Evolutionary conservation across 345 rosid species (phyloP), one percentile per base, ranked within the genome.

Genomic region (Gossypium herbaceum): DNA sequence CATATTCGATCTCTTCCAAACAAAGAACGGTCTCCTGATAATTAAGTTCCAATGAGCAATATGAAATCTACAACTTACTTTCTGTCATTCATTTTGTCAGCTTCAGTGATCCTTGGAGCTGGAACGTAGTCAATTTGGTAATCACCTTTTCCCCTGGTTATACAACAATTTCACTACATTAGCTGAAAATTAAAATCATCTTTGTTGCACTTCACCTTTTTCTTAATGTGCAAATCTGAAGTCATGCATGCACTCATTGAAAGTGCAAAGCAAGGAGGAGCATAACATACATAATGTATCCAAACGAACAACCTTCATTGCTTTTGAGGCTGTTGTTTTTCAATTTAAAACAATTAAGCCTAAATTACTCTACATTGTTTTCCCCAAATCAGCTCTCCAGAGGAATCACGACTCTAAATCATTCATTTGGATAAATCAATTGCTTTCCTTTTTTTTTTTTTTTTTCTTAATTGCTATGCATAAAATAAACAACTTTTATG

Each of bases 121-220:
- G 99, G 99, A 52, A 78, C 85, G 60, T 91, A 93, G 73, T 91
- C 97, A 80, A 95, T 91, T 69, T 93, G 99, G 83, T 91, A 91
- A 78, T 93, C 94, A 69, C 96, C 98, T 82, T 95, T 89, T 66
- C 91, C 92, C 83, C 97, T 91, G 86, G 62, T 83, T 50, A 63
- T 73, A 86, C 41, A 69, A 78, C 57, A 43, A 4, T 62, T 65
- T 65, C 61, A 71, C 17, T 75, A 58, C 16, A 78, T 72, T 73
- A 77, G 64, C 44, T 12, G 24, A 24, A 17, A 57, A 25, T 22
- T 41, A n/a, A 57, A 67, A 75, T 22, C 61, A 73, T 27, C 59
- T 75, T 57, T 43, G 57, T 12, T 75, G 10, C 63, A 45, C 20
- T 69, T 10, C 43, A 63, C 41, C 41, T 65, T 56, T 65, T 16